Base-by-base conservation (phyloP, 2,329 filamentous ascomycete genomes). In the Pseudocercospora pini-densiflorae region DNA sequence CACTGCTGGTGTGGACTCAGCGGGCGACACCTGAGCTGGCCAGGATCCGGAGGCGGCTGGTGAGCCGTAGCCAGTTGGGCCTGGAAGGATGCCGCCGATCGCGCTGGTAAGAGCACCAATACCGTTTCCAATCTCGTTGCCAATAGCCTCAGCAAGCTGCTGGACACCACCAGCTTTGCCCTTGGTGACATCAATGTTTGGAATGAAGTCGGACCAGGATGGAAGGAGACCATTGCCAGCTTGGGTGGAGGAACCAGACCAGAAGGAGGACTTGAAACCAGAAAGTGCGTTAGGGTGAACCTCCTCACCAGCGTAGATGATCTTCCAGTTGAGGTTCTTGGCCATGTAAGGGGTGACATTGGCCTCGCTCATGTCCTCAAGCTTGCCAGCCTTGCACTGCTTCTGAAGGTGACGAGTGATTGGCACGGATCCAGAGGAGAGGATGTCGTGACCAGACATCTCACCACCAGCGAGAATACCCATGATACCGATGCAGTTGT, bases 401-500 rank as follows among this genome's bases (percentile, higher is more conserved):
- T 21, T 76, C 73, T 47, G 73, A 16, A 86, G 73, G 3, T 77
- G 74, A 16, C 76, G 76, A 1, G 82, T 85, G 27, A 86, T 68
- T 0, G 82, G 81, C 3, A 85, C 76, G 1, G 79, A 78, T 2
- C 79, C 82, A 23, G 80, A 75, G n/a, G 77, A 73, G 40, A 74
- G 63, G 62, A 76, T 67, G 21, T 69, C 70, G 10, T 68, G 72
- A 58, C 72, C 67, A 19, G 51, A 58, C 71, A 72, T 74, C 21
- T 68, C 66, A 57, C 68, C 72, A 65, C 70, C 71, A 23, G 78
- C 75, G 62, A 84, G 78, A 5, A 84, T 74, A 40, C 85, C 85
- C 67, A 89, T 84, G 0, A 85, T 85, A 5, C 90, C 90, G 10
- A 90, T 82, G 19, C 89, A 82, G 69, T 85, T 88, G 1, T 78